phyloP scores from a whole-genome alignment of 176 grass and related monocot species.

The Chrysopogon serrulatus region DNA sequence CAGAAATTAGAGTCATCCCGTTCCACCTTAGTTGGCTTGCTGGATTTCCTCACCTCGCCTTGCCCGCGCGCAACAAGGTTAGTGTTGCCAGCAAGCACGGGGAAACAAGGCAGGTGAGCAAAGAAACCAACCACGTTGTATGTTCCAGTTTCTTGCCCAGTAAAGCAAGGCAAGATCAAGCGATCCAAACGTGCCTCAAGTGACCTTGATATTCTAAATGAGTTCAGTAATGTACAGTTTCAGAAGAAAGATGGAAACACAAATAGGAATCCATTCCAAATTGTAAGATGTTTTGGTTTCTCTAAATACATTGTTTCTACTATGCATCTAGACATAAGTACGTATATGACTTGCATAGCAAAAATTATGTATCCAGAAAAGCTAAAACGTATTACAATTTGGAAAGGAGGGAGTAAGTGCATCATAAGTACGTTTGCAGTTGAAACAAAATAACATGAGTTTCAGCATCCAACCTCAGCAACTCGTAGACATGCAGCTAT shows the following conservation, averaged over 20 bases:
- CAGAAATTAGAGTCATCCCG: too few relatives aligned
- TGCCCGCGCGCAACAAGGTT: not conserved
- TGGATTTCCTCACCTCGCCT: not conserved
- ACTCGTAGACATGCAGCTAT: slow-evolving; percentile 91
- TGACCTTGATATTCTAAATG: not conserved
- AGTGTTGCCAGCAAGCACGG: not conserved
- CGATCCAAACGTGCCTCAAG: not conserved
- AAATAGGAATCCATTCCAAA: not conserved
- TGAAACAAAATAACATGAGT: slow-evolving; percentile 19
- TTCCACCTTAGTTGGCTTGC: not conserved
- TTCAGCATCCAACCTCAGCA: slow-evolving; percentile 67
- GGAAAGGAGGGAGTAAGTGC: not conserved
- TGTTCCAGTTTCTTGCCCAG: not conserved
- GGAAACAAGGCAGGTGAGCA: not conserved
- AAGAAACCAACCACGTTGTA: not conserved
- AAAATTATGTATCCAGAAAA: too few relatives aligned
- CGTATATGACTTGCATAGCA: too few relatives aligned
- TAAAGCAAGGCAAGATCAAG: not conserved
- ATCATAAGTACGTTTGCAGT: not conserved
- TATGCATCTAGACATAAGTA: too few relatives aligned
- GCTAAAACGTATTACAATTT: too few relatives aligned
- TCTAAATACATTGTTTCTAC: too few relatives aligned
- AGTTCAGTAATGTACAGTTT: not conserved
- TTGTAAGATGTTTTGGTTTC: too few relatives aligned
- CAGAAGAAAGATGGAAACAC: not conserved